phyloP scores from a whole-genome alignment of 1,284 basidiomycete genomes.

The Trichosporon coremiiforme region DNA sequence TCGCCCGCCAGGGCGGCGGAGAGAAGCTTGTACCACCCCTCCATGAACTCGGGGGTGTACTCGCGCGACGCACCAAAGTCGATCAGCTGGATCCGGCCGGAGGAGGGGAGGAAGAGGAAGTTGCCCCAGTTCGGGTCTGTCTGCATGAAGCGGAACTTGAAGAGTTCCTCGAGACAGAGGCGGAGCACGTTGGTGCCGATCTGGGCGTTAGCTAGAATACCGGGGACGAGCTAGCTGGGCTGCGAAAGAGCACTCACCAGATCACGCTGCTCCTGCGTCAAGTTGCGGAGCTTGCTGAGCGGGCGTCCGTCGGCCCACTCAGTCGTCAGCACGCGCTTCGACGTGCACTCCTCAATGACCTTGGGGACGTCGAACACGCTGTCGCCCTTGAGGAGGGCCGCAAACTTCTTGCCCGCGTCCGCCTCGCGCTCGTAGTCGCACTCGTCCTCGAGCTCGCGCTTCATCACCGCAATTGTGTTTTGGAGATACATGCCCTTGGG shows the following conservation, averaged over 20 bases:
- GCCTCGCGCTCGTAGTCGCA: slow-evolving; percentile 93
- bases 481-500: slow-evolving; percentile 89
- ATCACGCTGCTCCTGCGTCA: slow-evolving; percentile 70
- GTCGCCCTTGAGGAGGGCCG: slow-evolving; percentile 63
- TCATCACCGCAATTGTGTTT: slow-evolving; percentile 84
- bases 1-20: slow-evolving; percentile 75
- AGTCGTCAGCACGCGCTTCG: slow-evolving; percentile 82
- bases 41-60: slow-evolving; percentile 85
- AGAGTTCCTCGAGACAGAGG: slow-evolving; percentile 86
- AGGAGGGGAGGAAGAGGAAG: slow-evolving; percentile 76
- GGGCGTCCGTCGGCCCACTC: slow-evolving; percentile 81
- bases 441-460: slow-evolving; percentile 88
- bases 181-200: slow-evolving; percentile 82
- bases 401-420: slow-evolving; percentile 69
- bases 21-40: slow-evolving; percentile 79
- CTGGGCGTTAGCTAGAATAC: slow-evolving; percentile 55
- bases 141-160: slow-evolving; percentile 91
- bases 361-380: slow-evolving; percentile 78
- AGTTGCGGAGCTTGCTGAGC: slow-evolving; percentile 66
- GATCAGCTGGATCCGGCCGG: slow-evolving; percentile 75
- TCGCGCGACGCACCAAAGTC: slow-evolving; percentile 94
- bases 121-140: slow-evolving; percentile 99
- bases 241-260: slow-evolving; percentile 61
- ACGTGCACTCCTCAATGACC: slow-evolving; percentile 75
- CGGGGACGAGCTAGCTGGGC: background rate